A percentile compares a stretch with the other conserved stretches of the same genome.
Conservation (phyloP, 352 stramenopile genomes). For the Globisporangium viniferum region DNA sequence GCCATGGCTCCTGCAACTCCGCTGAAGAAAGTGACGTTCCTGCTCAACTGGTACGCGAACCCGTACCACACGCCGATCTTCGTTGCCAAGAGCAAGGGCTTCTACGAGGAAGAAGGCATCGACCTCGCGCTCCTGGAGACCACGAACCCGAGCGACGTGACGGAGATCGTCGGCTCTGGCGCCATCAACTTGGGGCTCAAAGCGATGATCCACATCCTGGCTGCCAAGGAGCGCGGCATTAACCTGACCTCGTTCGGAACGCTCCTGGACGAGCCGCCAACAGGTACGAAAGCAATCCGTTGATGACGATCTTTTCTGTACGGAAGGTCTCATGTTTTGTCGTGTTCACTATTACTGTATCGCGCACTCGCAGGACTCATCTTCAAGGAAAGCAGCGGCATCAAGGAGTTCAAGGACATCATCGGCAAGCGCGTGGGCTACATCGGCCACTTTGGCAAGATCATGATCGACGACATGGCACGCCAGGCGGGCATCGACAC, state of each 20-base stretch:
- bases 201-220: conserved; percentile 53
- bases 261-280: conserved; percentile 44
- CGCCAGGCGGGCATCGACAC: conserved; percentile 43
- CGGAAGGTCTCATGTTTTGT: neutral
- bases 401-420: conserved; percentile 54
- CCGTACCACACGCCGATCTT: conserved; percentile 57
- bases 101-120: conserved; percentile 53
- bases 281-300: conserved; percentile 16
- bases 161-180: conserved; percentile 47
- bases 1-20: conserved; percentile 31
- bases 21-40: conserved; percentile 45
- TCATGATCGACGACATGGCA: conserved; percentile 55
- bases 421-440: conserved; percentile 50
- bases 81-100: conserved; percentile 46
- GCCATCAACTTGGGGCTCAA: conserved; percentile 48
- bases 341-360: neutral
- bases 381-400: conserved; percentile 50
- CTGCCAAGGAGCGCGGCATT: conserved; percentile 46
- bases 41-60: conserved; percentile 55
- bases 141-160: conserved; percentile 49
- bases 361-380: conserved; percentile 25
- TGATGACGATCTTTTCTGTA: neutral
- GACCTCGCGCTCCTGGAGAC: conserved; percentile 48
- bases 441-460: conserved; percentile 52
- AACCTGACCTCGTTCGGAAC: conserved; percentile 46